Conservation (phyloP, 2,329 filamentous ascomycete genomes). For the Trichoderma sp. region DNA sequence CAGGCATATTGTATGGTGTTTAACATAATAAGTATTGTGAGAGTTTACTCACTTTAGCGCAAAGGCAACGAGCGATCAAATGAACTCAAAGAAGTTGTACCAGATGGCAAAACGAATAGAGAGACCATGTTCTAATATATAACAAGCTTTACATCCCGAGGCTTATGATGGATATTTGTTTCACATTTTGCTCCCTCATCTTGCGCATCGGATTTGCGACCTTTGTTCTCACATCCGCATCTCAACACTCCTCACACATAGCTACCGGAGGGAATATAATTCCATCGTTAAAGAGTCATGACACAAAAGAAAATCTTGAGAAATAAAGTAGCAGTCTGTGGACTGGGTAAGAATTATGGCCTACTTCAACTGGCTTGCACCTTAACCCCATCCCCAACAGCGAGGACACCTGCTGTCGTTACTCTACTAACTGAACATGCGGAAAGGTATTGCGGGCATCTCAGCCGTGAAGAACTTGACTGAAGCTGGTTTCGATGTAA, state of each 20-base stretch:
- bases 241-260: background rate
- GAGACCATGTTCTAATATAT: background rate
- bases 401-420: no score
- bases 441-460: slow-evolving; percentile 14
- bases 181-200: background rate
- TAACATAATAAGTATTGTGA: background rate
- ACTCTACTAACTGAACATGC: background rate
- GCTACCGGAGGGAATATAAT: no score
- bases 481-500: slow-evolving; percentile 38
- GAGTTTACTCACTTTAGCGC: background rate
- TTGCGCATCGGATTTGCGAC: background rate
- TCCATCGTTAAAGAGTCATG: background rate
- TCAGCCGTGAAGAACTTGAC: slow-evolving; percentile 56
- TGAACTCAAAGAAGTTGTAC: background rate
- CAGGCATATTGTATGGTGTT: background rate
- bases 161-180: background rate
- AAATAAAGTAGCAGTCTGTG: background rate
- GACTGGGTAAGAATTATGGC: slow-evolving; percentile 24
- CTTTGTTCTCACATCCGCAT: background rate
- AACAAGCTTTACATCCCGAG: background rate
- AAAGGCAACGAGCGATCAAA: background rate
- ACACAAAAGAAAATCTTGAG: background rate
- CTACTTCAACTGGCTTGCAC: slow-evolving; percentile 47
- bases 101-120: background rate
- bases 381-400: background rate